Conservation (phyloP, 164 flowering plant species). For the Litsea cubeba region DNA sequence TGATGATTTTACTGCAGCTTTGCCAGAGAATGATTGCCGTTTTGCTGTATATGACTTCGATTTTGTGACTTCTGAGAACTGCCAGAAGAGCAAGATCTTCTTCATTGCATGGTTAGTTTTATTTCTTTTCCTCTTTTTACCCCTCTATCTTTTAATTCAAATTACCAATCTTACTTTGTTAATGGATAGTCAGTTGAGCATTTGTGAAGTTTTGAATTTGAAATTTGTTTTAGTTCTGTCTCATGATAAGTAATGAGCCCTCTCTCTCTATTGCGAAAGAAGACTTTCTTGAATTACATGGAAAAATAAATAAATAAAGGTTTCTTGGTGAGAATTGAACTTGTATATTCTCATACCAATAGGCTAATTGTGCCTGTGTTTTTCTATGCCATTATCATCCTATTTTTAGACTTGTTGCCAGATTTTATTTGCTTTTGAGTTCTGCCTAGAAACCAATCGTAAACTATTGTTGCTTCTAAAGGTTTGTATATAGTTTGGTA, state of each 20-base stretch:
- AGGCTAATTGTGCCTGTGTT: neutral
- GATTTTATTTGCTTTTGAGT: neutral
- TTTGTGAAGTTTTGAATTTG: neutral
- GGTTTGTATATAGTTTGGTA: no score
- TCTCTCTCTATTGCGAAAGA: no score
- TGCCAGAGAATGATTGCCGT: slow-evolving; percentile 85
- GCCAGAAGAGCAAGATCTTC: slow-evolving; percentile 90
- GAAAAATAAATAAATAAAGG: neutral
- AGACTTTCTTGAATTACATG: no score
- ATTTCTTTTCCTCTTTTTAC: slow-evolving; percentile 1
- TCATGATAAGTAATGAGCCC: neutral
- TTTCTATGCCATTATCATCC: neutral
- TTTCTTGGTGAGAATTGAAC: neutral
- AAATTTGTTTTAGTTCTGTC: neutral
- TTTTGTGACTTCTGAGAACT: slow-evolving; percentile 77
- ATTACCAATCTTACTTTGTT: neutral
- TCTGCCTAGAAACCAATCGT: neutral
- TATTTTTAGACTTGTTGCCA: neutral
- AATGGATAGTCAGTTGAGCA: neutral
- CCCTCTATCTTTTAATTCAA: neutral
- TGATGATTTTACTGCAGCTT: slow-evolving; percentile 66
- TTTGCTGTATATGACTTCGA: slow-evolving; percentile 84
- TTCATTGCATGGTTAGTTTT: slow-evolving; percentile 73
- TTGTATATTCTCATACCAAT: neutral
- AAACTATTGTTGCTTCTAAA: no score